A percentile compares a stretch with the other conserved stretches of the same genome.
Evolutionary conservation across 1,139 yeast species (phyloP).

Genomic region (Kurtzmaniella quercitrusa): DNA sequence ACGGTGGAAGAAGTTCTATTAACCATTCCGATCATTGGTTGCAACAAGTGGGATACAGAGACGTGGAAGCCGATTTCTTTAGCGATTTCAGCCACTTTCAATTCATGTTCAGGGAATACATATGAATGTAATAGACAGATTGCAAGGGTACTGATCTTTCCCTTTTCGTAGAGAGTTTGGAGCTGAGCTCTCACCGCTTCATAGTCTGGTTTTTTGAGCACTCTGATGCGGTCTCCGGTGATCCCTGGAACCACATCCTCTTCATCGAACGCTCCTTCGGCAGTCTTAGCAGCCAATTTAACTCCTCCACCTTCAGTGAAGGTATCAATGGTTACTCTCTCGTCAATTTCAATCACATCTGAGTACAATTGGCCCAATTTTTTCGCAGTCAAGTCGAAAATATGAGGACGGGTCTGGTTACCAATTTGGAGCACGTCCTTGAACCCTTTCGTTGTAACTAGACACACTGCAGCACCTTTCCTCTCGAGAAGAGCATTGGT

Average conservation of each 20-base stretch:
- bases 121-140: slow-evolving; percentile 38
- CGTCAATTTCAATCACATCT: slow-evolving; percentile 37
- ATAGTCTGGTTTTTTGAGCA: slow-evolving; percentile 31
- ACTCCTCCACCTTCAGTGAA: slow-evolving; percentile 42
- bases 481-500: slow-evolving; percentile 42
- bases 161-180: slow-evolving; percentile 19
- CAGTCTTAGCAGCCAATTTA: slow-evolving; percentile 14
- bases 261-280: slow-evolving; percentile 12
- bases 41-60: slow-evolving; percentile 38
- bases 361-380: slow-evolving; percentile 33
- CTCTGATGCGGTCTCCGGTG: slow-evolving; percentile 35
- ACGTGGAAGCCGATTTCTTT: slow-evolving; percentile 32
- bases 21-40: slow-evolving; percentile 44
- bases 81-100: slow-evolving; percentile 31
- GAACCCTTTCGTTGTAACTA: slow-evolving; percentile 50
- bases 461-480: slow-evolving; percentile 48
- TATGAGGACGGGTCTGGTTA: slow-evolving; percentile 36
- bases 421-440: slow-evolving; percentile 43
- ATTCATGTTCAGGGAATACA: slow-evolving; percentile 38
- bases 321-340: slow-evolving; percentile 36
- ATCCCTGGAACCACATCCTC: slow-evolving; percentile 24
- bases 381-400: slow-evolving; percentile 34
- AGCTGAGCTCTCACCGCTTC: slow-evolving; percentile 19
- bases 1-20: slow-evolving; percentile 42
- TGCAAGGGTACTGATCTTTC: slow-evolving; percentile 31